Conservation (phyloP, 495 filamentous ascomycete genomes). For the Platismatia glauca region DNA sequence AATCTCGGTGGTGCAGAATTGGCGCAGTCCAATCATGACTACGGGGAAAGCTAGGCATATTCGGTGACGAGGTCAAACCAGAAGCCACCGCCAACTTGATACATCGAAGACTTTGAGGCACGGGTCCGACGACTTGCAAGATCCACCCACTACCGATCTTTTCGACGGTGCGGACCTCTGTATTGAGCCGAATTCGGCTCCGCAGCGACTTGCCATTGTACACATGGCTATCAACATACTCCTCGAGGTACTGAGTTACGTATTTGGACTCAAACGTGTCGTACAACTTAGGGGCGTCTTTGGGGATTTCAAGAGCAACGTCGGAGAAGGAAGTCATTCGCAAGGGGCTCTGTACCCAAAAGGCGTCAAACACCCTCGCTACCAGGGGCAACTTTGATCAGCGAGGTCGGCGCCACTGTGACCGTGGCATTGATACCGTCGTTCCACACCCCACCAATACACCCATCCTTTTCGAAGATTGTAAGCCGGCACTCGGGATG, state of each 20-base stretch:
- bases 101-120: constrained; percentile 21
- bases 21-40: constrained; percentile 26
- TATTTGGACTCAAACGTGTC: constrained; percentile 34
- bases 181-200: constrained; percentile 28
- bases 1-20: constrained; percentile 35
- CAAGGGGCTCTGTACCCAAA: constrained; percentile 35
- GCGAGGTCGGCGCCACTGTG: background rate
- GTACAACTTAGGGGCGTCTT: constrained; percentile 24
- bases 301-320: constrained; percentile 25
- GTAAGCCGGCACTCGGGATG: constrained; percentile 28
- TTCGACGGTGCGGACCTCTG: constrained; percentile 25
- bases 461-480: constrained; percentile 28
- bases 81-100: constrained; percentile 35
- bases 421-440: constrained; percentile 12
- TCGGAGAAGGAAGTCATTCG: constrained; percentile 35
- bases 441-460: constrained; percentile 32
- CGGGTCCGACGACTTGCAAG: constrained; percentile 15
- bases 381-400: background rate
- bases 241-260: constrained; percentile 34
- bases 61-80: constrained; percentile 32
- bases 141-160: constrained; percentile 28
- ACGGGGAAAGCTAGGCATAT: constrained; percentile 30
- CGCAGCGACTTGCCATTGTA: constrained; percentile 28
- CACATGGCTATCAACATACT: constrained; percentile 31
- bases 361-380: constrained; percentile 28